These are phyloP conservation scores for Rhypophila decipiens DNA, from an alignment of 495 filamentous ascomycete genomes.

Conservation along the genomic window DNA sequence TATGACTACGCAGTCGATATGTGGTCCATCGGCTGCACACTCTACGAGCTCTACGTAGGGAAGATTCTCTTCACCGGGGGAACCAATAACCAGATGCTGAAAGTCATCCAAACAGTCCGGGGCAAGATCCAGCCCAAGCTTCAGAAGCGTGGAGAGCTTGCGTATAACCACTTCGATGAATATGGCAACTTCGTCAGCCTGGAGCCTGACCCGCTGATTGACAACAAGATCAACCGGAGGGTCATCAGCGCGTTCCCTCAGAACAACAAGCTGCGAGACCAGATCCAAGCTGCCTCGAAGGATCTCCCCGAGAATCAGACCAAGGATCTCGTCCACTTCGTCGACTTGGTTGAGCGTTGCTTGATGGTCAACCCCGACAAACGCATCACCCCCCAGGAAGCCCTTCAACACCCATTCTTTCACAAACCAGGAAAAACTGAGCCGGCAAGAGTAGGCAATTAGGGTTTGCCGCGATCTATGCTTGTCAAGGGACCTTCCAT, in stretches of 20 bases:
- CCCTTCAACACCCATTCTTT: slow-evolving; percentile 80
- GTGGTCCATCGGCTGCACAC: slow-evolving; percentile 94
- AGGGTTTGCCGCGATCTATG: too few relatives aligned
- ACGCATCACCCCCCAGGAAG: slow-evolving; percentile 77
- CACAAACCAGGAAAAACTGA: slow-evolving; percentile 12
- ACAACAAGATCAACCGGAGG: slow-evolving; percentile 58
- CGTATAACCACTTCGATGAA: slow-evolving; percentile 77
- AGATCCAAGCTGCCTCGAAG: slow-evolving; percentile 66
- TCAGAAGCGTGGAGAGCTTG: slow-evolving; percentile 69
- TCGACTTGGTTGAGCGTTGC: slow-evolving; percentile 81
- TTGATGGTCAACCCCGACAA: slow-evolving; percentile 90
- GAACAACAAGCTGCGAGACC: slow-evolving; percentile 70
- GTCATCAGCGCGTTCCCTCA: slow-evolving; percentile 58
- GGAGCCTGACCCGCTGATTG: slow-evolving; percentile 78
- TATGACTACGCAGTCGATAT: slow-evolving; percentile 94
- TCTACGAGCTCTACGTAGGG: slow-evolving; percentile 95
- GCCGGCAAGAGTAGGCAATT: too few relatives aligned
- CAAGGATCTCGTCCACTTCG: slow-evolving; percentile 73
- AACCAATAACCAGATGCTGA: slow-evolving; percentile 97
- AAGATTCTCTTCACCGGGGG: slow-evolving; percentile 94
- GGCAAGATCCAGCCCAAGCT: slow-evolving; percentile 87
- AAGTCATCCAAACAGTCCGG: slow-evolving; percentile 90
- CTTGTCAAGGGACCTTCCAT: too few relatives aligned
- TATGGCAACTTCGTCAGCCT: slow-evolving; percentile 78
- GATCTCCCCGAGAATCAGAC: slow-evolving; percentile 57